Conservation (phyloP, 345 rosid genomes). For the Arabidopsis thaliana region TAIR10.1 NC_003075.7:516001-516500, state of each 20-base stretch:
- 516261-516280: conserved; percentile 55
- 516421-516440: background rate
- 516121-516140: conserved; percentile 25
- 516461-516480: conserved; percentile 19
- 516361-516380: conserved; percentile 80
- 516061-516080: background rate
- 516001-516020: too few species aligned
- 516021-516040: background rate
- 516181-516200: background rate
- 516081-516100: background rate
- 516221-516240: conserved; percentile 3
- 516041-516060: background rate
- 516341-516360: conserved; percentile 78
- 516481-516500: conserved; percentile 80
- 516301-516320: conserved; percentile 67
- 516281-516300: conserved; percentile 65
- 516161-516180: background rate
- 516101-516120: background rate
- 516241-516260: background rate
- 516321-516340: conserved; percentile 70
- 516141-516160: conserved; percentile 33
- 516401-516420: conserved; percentile 54
- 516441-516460: background rate
- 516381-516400: conserved; percentile 70
- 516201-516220: conserved; percentile 26